Evolutionary conservation across 2,329 filamentous ascomycete genomes (phyloP).

Genomic region (Plectosphaerella cucumerina): DNA sequence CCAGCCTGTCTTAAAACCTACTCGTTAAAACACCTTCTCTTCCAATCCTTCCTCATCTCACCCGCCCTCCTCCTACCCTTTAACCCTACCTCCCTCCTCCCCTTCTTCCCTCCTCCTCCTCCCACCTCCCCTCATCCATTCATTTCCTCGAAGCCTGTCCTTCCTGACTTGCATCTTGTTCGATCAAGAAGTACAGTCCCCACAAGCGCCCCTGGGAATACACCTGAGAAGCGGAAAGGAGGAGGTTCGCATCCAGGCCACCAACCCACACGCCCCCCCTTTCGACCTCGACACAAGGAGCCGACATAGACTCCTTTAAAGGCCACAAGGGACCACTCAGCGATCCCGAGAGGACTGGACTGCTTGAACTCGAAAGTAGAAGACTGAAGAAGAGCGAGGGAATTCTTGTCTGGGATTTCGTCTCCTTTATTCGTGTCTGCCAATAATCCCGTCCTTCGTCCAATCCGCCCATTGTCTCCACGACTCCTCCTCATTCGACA

Average conservation of each 20-base stretch:
- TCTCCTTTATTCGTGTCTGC: slow-evolving; percentile 14
- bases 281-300: slow-evolving; percentile 7
- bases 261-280: slow-evolving; percentile 7
- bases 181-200: slow-evolving; percentile 10
- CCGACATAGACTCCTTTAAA: slow-evolving; percentile 6
- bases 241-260: slow-evolving; percentile 16
- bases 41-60: slow-evolving; percentile 53
- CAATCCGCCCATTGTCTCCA: slow-evolving; percentile 7
- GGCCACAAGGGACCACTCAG: slow-evolving; percentile 4
- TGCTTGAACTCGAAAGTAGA: slow-evolving; percentile 16
- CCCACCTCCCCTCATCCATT: slow-evolving; percentile 43
- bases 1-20: slow-evolving; percentile 8
- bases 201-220: slow-evolving; percentile 8
- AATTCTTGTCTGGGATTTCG: slow-evolving; percentile 35
- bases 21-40: slow-evolving; percentile 42
- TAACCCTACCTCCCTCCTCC: slow-evolving; percentile 29
- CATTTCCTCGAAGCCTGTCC: slow-evolving; percentile 48
- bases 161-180: slow-evolving; percentile 35
- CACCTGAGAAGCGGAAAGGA: slow-evolving; percentile 12
- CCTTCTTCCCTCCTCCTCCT: slow-evolving; percentile 27
- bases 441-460: slow-evolving; percentile 1
- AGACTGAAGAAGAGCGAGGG: slow-evolving; percentile 16
- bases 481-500: slow-evolving; percentile 10
- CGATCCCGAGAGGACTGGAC: slow-evolving; percentile 17
- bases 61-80: slow-evolving; percentile 50